phyloP scores from a whole-genome alignment of 192 early-diverging fungal genomes.

The Coemansia asiatica region DNA sequence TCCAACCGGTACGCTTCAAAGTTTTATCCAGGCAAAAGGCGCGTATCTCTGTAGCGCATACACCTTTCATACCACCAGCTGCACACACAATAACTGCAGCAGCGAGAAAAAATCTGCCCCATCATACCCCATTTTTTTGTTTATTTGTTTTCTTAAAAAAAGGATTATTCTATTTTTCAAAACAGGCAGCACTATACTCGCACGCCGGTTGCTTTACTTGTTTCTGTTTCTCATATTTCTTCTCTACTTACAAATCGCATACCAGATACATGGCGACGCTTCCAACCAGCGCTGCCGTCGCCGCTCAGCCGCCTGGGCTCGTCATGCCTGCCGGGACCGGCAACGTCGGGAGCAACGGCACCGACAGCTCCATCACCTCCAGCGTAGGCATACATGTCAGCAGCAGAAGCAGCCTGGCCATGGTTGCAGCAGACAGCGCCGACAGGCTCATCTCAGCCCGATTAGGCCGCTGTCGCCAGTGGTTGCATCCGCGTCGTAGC shows the following conservation, averaged over 20 bases:
- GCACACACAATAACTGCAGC: not conserved
- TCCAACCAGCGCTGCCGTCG: too few relatives aligned
- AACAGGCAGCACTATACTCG: not conserved
- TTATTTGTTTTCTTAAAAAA: not conserved
- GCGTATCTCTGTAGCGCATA: not conserved
- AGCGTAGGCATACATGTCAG: not conserved
- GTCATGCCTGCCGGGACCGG: too few relatives aligned
- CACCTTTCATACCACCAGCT: not conserved
- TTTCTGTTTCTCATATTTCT: not conserved
- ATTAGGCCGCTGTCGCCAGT: conserved; percentile 25
- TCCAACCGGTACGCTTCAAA: not conserved
- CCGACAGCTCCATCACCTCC: too few relatives aligned
- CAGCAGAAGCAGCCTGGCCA: not conserved
- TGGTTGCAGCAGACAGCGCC: not conserved
- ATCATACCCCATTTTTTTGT: not conserved
- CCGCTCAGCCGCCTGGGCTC: too few relatives aligned
- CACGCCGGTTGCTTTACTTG: not conserved
- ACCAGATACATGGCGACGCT: too few relatives aligned
- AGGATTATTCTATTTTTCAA: not conserved
- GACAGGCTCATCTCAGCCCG: conserved; percentile 12
- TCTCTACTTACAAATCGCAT: not conserved
- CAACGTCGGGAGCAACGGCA: too few relatives aligned
- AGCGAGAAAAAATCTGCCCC: not conserved
- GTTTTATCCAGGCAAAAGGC: not conserved
- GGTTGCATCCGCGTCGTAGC: conserved; percentile 27